A percentile compares a stretch with the other conserved stretches of the same genome.
Evolutionary conservation across 2,329 filamentous ascomycete genomes (phyloP).

Genomic region (Clarireedia monteithiana): DNA sequence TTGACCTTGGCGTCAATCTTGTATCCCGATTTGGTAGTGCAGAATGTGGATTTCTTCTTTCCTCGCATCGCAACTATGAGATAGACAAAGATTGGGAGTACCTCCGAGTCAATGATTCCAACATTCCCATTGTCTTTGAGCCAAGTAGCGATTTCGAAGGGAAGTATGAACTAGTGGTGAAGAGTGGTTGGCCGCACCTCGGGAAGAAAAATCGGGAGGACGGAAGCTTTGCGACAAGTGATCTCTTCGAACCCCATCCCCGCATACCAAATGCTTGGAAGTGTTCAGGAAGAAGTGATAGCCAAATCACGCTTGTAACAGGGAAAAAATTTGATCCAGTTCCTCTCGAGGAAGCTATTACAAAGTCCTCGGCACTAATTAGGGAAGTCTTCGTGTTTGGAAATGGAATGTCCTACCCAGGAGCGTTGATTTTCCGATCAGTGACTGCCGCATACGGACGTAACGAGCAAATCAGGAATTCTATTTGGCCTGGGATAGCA

Average conservation of each 20-base stretch:
- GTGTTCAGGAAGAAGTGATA: constrained; percentile 54
- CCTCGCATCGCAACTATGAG: constrained; percentile 48
- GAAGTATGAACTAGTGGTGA: constrained; percentile 47
- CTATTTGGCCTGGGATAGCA: background rate
- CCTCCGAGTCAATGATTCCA: constrained; percentile 32
- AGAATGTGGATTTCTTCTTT: constrained; percentile 59
- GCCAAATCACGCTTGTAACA: constrained; percentile 53
- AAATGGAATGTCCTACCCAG: constrained; percentile 46
- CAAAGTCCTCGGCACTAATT: constrained; percentile 36
- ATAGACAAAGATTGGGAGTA: constrained; percentile 50
- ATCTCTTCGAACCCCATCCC: constrained; percentile 51
- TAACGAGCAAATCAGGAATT: background rate
- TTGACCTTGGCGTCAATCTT: constrained; percentile 43
- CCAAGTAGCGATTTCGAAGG: constrained; percentile 15
- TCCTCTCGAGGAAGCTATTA: constrained; percentile 48
- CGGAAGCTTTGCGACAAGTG: constrained; percentile 50
- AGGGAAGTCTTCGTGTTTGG: constrained; percentile 55
- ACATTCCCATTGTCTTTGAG: too few relatives aligned
- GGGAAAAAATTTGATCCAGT: constrained; percentile 41
- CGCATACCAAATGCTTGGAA: constrained; percentile 47
- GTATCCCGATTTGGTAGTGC: constrained; percentile 57
- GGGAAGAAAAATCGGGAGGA: constrained; percentile 50
- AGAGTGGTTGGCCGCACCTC: constrained; percentile 48
- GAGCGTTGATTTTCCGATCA: constrained; percentile 45
- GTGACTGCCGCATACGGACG: constrained; percentile 28